These are phyloP conservation scores for Leishmania guyanensis DNA, from an alignment of 208 protist genomes.

Conservation along the genomic window DNA sequence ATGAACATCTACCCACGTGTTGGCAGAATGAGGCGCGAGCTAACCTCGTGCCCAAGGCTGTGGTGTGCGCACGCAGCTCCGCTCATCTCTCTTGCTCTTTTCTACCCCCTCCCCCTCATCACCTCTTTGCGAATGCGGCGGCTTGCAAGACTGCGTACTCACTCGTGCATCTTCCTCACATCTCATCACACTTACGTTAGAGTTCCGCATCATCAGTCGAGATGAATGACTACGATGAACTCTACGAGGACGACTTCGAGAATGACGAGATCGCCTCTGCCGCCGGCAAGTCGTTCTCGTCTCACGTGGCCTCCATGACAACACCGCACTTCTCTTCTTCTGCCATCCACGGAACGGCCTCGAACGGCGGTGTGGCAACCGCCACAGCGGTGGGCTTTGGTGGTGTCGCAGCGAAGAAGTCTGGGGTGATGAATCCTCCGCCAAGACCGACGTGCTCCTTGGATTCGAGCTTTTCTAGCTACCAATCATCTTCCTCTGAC, in stretches of 20 bases:
- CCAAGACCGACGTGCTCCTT: background rate
- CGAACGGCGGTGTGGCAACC: background rate
- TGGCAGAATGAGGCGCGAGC: background rate
- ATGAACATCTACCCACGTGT: background rate
- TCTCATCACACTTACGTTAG: background rate
- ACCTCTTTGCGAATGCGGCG: background rate
- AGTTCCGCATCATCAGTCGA: background rate
- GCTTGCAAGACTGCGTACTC: background rate
- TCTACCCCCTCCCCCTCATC: background rate
- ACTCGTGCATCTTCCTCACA: background rate
- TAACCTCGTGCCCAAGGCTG: background rate
- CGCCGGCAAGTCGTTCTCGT: background rate
- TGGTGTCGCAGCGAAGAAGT: background rate
- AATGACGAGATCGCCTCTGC: constrained; percentile 13
- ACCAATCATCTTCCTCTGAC: background rate
- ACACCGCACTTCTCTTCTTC: background rate
- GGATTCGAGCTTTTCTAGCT: constrained; percentile 10
- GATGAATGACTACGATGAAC: constrained; percentile 25
- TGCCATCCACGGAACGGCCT: background rate
- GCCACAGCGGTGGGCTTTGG: background rate
- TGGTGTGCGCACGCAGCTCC: background rate
- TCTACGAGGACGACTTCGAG: constrained; percentile 24
- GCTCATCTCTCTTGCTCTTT: background rate
- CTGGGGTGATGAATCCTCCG: background rate
- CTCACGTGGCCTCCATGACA: background rate